Conservation (phyloP, 495 filamentous ascomycete genomes). For the Hypoxylon fuscum region DNA sequence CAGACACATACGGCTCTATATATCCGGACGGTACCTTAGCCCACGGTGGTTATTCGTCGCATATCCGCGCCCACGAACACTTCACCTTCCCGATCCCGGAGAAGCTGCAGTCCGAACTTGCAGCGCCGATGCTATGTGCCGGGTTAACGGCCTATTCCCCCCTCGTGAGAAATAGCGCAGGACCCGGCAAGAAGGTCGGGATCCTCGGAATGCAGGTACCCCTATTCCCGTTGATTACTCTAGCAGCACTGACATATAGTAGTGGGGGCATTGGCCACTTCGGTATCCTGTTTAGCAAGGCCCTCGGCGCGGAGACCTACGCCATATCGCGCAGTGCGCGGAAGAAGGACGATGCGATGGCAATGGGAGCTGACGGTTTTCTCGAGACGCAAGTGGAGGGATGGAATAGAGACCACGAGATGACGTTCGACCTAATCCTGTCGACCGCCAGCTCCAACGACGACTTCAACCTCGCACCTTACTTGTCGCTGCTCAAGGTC, state of each 20-base stretch:
- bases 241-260: neutral
- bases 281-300: constrained; percentile 69
- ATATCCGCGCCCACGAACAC: constrained; percentile 71
- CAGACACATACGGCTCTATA: constrained; percentile 55
- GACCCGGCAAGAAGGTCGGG: constrained; percentile 79
- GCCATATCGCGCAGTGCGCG: constrained; percentile 72
- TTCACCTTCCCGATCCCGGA: constrained; percentile 83
- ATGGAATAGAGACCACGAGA: constrained; percentile 64
- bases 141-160: constrained; percentile 81
- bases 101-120: constrained; percentile 49
- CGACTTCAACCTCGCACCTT: constrained; percentile 72
- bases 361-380: constrained; percentile 70
- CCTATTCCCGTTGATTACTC: neutral
- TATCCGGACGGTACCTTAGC: neutral
- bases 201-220: constrained; percentile 68
- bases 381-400: constrained; percentile 79
- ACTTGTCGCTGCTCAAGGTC: constrained; percentile 71
- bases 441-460: constrained; percentile 71
- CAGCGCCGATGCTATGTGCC: constrained; percentile 82
- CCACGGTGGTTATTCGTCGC: constrained; percentile 73
- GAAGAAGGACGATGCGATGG: constrained; percentile 73
- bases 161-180: constrained; percentile 69
- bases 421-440: constrained; percentile 76
- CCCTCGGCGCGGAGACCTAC: constrained; percentile 75
- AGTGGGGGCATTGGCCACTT: constrained; percentile 76